phyloP scores from a whole-genome alignment of 371 early-diverging fungal genomes.

The Synchytrium microbalum region DNA sequence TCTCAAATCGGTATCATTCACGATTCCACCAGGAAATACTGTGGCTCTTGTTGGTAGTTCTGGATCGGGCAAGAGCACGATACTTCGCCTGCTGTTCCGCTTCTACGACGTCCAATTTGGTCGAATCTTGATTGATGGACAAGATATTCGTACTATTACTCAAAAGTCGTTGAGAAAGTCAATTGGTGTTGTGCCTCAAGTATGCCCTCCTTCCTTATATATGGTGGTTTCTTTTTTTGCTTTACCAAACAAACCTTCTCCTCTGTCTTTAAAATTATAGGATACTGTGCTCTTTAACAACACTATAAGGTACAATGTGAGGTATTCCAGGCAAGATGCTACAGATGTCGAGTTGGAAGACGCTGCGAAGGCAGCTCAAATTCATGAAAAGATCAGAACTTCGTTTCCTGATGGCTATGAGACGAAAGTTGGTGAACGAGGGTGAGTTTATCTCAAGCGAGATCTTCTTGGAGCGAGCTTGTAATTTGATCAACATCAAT shows the following conservation, averaged over 20 bases:
- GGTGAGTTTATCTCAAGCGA: too few relatives aligned
- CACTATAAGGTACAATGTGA: conserved; percentile 34
- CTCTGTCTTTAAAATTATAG: conserved; percentile 12
- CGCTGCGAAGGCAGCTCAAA: conserved; percentile 75
- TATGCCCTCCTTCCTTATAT: background rate
- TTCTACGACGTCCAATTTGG: conserved; percentile 79
- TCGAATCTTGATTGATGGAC: conserved; percentile 80
- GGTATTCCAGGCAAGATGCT: conserved; percentile 34
- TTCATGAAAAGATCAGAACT: conserved; percentile 32
- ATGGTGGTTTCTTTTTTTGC: background rate
- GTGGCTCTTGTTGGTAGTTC: conserved; percentile 25
- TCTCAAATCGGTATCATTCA: conserved; percentile 46
- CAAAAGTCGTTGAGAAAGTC: conserved; percentile 36
- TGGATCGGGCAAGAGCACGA: conserved; percentile 17
- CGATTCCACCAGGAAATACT: conserved; percentile 50
- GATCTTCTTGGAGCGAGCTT: too few relatives aligned
- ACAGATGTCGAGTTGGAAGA: conserved; percentile 53
- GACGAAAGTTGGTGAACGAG: conserved; percentile 91
- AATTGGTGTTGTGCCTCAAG: conserved; percentile 52
- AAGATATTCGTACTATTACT: conserved; percentile 62
- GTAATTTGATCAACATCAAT: too few relatives aligned
- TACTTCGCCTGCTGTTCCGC: conserved; percentile 33
- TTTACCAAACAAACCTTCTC: background rate
- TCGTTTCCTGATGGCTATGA: conserved; percentile 58
- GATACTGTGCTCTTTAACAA: conserved; percentile 38